Evolutionary conservation across 2,329 filamentous ascomycete species (phyloP).

Genomic region (Paraconiothyrium brasiliense): DNA sequence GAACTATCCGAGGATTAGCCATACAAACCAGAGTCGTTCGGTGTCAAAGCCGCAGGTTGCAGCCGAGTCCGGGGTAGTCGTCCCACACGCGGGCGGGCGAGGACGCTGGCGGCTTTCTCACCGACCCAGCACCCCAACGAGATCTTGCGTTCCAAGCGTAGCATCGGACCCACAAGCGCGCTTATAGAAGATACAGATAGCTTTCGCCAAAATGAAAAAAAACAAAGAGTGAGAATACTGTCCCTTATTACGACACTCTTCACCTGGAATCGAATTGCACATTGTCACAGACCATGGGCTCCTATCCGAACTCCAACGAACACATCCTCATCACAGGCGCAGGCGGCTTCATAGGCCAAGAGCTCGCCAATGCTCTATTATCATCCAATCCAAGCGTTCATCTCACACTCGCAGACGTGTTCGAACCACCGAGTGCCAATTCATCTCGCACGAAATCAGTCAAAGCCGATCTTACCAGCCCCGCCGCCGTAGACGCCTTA

Average conservation of each 20-base stretch:
- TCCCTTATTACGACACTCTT: not conserved
- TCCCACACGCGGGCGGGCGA: conserved; percentile 1
- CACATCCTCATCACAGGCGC: conserved; percentile 68
- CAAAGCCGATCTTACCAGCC: conserved; percentile 59
- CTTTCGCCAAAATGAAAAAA: not conserved
- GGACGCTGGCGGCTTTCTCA: not conserved
- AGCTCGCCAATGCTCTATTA: conserved; percentile 63
- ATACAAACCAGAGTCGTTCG: not conserved
- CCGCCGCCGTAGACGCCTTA: conserved; percentile 18
- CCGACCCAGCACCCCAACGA: not conserved
- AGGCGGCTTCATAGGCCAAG: conserved; percentile 69
- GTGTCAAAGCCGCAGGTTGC: conserved; percentile 1
- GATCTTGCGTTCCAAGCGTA: not conserved
- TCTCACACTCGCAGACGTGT: conserved; percentile 65
- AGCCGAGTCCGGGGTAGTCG: not conserved
- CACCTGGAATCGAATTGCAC: not conserved
- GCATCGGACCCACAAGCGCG: not conserved
- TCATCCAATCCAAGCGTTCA: conserved; percentile 52
- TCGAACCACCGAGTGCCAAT: conserved; percentile 53
- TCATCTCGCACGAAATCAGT: conserved; percentile 57
- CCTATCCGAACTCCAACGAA: not conserved
- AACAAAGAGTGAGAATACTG: not conserved
- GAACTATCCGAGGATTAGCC: not conserved
- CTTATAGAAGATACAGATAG: not conserved
- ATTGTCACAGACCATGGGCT: not conserved